A percentile compares a stretch with the other conserved stretches of the same genome.
Evolutionary conservation across 441 rosid genomes (phyloP).

Genomic region (Metrosideros polymorpha): DNA sequence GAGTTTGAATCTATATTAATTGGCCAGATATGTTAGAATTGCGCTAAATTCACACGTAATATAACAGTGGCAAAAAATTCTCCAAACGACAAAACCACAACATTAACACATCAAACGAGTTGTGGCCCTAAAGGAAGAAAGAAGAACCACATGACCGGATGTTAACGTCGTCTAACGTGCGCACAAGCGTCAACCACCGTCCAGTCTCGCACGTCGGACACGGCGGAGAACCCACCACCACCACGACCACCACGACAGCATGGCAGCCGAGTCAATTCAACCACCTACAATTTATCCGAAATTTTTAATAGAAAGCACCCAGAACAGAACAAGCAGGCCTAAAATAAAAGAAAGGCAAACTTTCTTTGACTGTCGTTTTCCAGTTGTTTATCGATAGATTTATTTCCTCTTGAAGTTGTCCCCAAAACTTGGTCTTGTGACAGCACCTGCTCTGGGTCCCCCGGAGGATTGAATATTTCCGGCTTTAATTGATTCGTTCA

Average conservation of each 20-base stretch:
- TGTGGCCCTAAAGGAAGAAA: accelerated
- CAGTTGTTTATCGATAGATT: neutral
- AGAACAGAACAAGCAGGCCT: neutral
- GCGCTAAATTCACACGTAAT: neutral
- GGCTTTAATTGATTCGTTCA: neutral
- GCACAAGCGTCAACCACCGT: neutral
- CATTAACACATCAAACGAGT: neutral
- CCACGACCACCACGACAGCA: neutral
- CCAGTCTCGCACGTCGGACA: neutral
- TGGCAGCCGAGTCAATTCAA: neutral
- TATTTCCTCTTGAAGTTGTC: neutral
- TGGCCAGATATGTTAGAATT: too few relatives aligned
- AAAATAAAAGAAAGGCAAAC: neutral
- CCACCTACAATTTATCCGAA: neutral
- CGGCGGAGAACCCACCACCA: neutral
- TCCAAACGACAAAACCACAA: neutral
- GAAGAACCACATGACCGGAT: too few relatives aligned
- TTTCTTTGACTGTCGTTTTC: neutral
- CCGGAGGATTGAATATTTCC: neutral
- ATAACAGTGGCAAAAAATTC: too few relatives aligned
- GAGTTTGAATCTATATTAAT: too few relatives aligned
- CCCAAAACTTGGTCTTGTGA: neutral
- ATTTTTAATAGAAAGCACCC: neutral
- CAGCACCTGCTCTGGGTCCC: neutral
- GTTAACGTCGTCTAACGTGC: neutral